Base-by-base conservation (phyloP, 2,329 filamentous ascomycete genomes). In the Colletotrichum cordylinicola region DNA sequence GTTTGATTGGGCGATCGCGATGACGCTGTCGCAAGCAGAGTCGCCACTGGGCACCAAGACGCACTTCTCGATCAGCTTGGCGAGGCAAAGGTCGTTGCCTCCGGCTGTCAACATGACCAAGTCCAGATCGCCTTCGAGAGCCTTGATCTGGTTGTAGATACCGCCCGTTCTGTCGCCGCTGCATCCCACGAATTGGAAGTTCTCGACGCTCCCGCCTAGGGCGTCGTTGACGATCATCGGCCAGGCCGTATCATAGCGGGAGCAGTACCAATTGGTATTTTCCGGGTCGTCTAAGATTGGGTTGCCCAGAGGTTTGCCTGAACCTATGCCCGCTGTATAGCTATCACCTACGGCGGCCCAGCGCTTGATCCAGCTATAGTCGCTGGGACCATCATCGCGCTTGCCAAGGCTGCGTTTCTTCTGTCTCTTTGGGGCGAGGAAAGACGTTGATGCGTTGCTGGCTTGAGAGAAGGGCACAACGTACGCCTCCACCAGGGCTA, bases 281-380 rank as follows among this genome's bases (percentile, higher is more conserved):
- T 21, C 31, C 35, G 58, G 31, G n/a, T 73, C 69, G 43, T 33
- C 31, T 21, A 35, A 21, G 66, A 56, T 33, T 10, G 27, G 21
- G 39, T 52, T 43, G 16, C 66, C 70, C 13, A 72, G 29, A 13
- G 29, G 70, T 21, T 21, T 16, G 13, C 70, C 70, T 6, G 70
- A 31, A 15, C 78, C 84, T 61, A 85, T 85, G 39, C 84, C 84
- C 2, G 84, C 84, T 6, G 83, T 85, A 70, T 79, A 85, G 71
- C 84, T 85, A 76, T 85, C 84, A 12, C 84, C 84, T 16, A 85
- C 79, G 58, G 83, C 83, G 3, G 83, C 84, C 78, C 81, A 84
- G 8, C 79, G 78, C 65, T 79, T 77, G 39, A 85, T 79, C 81
- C 80, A 84, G 58, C 52, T 56, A 29, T 78, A 76, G 29, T 56